Conservation (phyloP, 75 land plant species). For the Selaginella tamariscina region DNA sequence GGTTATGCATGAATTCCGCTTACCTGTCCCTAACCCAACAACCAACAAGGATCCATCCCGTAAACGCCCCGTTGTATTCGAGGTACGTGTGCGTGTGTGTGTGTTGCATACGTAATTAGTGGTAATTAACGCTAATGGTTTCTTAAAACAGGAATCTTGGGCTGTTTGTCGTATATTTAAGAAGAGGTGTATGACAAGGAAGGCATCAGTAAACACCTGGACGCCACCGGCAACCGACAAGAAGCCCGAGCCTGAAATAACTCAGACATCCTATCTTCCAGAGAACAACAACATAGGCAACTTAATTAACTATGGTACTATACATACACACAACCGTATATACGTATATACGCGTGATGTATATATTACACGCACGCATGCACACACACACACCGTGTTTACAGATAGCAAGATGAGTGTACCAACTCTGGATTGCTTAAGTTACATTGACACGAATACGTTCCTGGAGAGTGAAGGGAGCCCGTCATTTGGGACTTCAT, state of each 20-base stretch:
- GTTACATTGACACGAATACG: neutral
- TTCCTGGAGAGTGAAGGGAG: neutral
- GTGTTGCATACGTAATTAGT: too few relatives aligned
- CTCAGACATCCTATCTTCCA: too few relatives aligned
- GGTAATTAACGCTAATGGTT: too few relatives aligned
- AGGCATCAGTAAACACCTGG: neutral
- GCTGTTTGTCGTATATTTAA: neutral
- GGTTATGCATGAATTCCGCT: constrained; percentile 26
- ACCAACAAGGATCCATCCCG: neutral
- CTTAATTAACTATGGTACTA: too few relatives aligned
- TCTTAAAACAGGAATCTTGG: neutral
- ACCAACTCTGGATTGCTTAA: neutral
- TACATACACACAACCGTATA: too few relatives aligned
- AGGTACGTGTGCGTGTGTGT: neutral
- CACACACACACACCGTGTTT: too few relatives aligned
- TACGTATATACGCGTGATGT: too few relatives aligned
- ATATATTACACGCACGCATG: too few relatives aligned
- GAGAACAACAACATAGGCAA: too few relatives aligned
- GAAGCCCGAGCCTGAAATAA: neutral
- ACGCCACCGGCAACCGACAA: neutral
- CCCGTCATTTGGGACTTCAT: neutral
- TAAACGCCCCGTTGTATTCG: neutral
- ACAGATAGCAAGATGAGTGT: too few relatives aligned
- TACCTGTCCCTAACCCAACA: neutral
- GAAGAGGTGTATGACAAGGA: neutral